Conservation (phyloP, 108 stramenopile genomes). For the Schizochytrium sp. region DNA sequence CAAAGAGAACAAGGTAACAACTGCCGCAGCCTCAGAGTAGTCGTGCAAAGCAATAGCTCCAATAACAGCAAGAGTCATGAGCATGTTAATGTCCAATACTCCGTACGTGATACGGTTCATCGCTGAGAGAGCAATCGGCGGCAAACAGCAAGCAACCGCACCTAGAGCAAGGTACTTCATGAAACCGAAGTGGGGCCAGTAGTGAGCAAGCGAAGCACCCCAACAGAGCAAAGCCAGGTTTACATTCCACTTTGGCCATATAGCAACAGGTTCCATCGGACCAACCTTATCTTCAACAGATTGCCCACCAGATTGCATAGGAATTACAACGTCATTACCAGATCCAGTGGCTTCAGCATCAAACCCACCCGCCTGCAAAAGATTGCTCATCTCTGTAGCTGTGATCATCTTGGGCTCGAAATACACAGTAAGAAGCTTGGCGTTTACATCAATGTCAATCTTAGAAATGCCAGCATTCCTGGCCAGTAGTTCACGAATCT, state of each 20-base stretch:
- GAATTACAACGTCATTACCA: neutral
- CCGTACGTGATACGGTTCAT: neutral
- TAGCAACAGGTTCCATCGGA: neutral
- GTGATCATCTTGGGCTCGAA: no score
- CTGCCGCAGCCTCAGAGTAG: slow-evolving; percentile 86
- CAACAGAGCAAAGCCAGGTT: neutral
- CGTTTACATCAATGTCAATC: no score
- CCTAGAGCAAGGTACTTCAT: neutral
- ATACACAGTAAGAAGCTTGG: no score
- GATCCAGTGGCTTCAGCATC: no score
- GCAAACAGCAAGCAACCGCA: slow-evolving; percentile 1
- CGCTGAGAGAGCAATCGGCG: neutral
- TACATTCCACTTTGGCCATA: neutral
- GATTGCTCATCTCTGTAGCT: no score
- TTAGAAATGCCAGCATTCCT: no score
- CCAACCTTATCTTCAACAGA: neutral
- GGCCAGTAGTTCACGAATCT: no score
- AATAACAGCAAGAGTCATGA: slow-evolving; percentile 88
- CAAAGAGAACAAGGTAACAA: slow-evolving; percentile 85
- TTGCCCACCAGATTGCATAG: neutral
- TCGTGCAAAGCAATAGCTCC: slow-evolving; percentile 84
- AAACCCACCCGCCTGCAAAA: no score
- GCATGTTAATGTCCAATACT: slow-evolving; percentile 86
- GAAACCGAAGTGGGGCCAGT: neutral
- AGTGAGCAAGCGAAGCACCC: slow-evolving; percentile 13